phyloP scores from a whole-genome alignment of 2,329 filamentous ascomycete genomes.

The Fusarium penzigii region DNA sequence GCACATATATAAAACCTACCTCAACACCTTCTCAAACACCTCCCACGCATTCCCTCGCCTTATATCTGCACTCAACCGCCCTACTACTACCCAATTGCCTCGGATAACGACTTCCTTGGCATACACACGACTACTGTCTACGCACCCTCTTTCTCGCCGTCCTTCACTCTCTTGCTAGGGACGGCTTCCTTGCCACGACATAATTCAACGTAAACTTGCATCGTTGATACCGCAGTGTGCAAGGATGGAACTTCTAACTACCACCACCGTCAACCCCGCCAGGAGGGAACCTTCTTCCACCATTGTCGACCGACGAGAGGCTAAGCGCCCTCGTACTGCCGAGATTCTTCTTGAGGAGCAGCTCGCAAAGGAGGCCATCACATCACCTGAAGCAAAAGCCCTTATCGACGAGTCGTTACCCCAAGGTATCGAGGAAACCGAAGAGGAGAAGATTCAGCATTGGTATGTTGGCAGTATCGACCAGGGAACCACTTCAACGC shows the following conservation, averaged over 20 bases:
- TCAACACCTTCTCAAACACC: too few species aligned
- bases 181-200: slow-evolving; percentile 29
- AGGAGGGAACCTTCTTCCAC: slow-evolving; percentile 12
- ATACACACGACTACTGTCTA: too few species aligned
- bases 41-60: slow-evolving; percentile 1
- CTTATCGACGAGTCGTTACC: slow-evolving; percentile 27
- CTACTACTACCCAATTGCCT: slow-evolving; percentile 1
- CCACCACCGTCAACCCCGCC: slow-evolving; percentile 7
- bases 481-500: slow-evolving; percentile 85
- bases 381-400: slow-evolving; percentile 29
- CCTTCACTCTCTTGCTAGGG: slow-evolving; percentile 22
- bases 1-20: too few species aligned
- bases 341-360: slow-evolving; percentile 21
- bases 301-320: slow-evolving; percentile 5
- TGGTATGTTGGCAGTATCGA: slow-evolving; percentile 87
- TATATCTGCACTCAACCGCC: slow-evolving; percentile 5
- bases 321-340: slow-evolving; percentile 25
- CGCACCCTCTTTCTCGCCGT: slow-evolving; percentile 4
- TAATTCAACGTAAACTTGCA: slow-evolving; percentile 11
- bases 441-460: slow-evolving; percentile 38
- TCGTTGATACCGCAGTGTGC: slow-evolving; percentile 20
- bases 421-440: slow-evolving; percentile 33
- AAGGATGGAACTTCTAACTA: slow-evolving; percentile 28
- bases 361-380: slow-evolving; percentile 32
- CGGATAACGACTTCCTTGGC: too few species aligned